Base-by-base conservation (phyloP, 305 asterid species). In the Lippia alba region DNA sequence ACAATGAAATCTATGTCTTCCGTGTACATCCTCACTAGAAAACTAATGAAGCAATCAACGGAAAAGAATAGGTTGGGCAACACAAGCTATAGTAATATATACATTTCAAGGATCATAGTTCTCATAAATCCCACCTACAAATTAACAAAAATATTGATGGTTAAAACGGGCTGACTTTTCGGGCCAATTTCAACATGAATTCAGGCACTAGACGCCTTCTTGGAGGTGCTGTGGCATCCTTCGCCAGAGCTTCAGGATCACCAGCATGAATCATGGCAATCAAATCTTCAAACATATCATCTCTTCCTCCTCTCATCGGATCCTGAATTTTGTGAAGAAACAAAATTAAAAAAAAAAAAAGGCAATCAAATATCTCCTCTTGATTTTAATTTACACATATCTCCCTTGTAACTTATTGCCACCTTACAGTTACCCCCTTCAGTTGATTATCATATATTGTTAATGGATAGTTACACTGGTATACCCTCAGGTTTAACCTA, bases 291-390 rank as follows among this genome's bases (percentile, higher is more conserved):
- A 89, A 85, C 93, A 90, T 61, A 4, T 80, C 85, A 64, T 95
- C 98, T 73, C 56, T 84, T 6, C 98, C 98, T 5, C 99, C 99
- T 84, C 99, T 89, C 98, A 92, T 90, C 10, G 99, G 99, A 78
- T 95, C 99, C 99, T 94, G 73, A 53, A 33, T 33, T 30, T 68
- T 61, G 36, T 76, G 78, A 30, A 60, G 41, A 41, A 72, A 76
- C 4, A 18, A 81, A 56, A 56, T 19, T 58, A 18, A 45, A 30
- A 16, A 62, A 18, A 45, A 30, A 16, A 34, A 9, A 6, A 8
- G 63, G 4, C 41, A 36, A 36, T 36, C 9, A 36, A 36, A 36
- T 36, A 36, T 36, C 41, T 4, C 41, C 14, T 10, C 14, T 44
- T 44, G 12, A 11, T 11, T 8, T 44, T 44, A 44, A 44, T 5